phyloP scores from a whole-genome alignment of 2,329 filamentous ascomycete species.

The Cadophora gregata region DNA sequence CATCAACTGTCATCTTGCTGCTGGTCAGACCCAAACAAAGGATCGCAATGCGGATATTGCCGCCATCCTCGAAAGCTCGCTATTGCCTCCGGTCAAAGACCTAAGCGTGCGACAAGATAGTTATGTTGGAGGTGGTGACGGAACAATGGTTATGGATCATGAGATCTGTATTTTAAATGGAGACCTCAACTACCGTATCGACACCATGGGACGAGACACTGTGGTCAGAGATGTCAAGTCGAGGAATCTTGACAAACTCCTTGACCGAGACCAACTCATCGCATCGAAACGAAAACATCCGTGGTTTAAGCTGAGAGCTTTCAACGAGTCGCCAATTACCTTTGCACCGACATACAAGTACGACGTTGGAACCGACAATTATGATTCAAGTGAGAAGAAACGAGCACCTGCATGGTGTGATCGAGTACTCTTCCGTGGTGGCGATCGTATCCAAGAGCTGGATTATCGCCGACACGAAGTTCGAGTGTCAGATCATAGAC shows the following conservation, averaged over 20 bases:
- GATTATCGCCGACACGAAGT: slow-evolving; percentile 92
- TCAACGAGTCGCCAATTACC: slow-evolving; percentile 87
- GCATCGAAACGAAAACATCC: slow-evolving; percentile 89
- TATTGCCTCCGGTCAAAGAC: slow-evolving; percentile 77
- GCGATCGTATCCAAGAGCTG: slow-evolving; percentile 83
- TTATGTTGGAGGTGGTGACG: slow-evolving; percentile 91
- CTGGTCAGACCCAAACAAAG: slow-evolving; percentile 88
- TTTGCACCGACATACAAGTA: slow-evolving; percentile 99
- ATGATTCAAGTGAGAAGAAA: slow-evolving; percentile 94
- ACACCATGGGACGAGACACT: slow-evolving; percentile 92
- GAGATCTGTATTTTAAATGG: slow-evolving; percentile 97
- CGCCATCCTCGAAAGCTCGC: slow-evolving; percentile 80
- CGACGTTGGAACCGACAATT: slow-evolving; percentile 91
- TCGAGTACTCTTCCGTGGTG: slow-evolving; percentile 81
- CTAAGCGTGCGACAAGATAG: slow-evolving; percentile 72
- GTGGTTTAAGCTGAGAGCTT: slow-evolving; percentile 84
- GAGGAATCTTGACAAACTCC: slow-evolving; percentile 81
- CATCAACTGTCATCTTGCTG: slow-evolving; percentile 95
- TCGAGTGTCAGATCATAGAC: slow-evolving; percentile 87
- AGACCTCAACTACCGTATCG: slow-evolving; percentile 97
- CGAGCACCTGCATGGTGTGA: slow-evolving; percentile 97
- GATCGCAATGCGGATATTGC: slow-evolving; percentile 93
- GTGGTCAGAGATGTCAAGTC: slow-evolving; percentile 85
- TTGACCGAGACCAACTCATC: slow-evolving; percentile 92
- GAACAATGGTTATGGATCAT: slow-evolving; percentile 92